These are phyloP conservation scores for Kentomonas sorsogonicus DNA, from an alignment of 208 protist species.

Conservation along the genomic window DNA sequence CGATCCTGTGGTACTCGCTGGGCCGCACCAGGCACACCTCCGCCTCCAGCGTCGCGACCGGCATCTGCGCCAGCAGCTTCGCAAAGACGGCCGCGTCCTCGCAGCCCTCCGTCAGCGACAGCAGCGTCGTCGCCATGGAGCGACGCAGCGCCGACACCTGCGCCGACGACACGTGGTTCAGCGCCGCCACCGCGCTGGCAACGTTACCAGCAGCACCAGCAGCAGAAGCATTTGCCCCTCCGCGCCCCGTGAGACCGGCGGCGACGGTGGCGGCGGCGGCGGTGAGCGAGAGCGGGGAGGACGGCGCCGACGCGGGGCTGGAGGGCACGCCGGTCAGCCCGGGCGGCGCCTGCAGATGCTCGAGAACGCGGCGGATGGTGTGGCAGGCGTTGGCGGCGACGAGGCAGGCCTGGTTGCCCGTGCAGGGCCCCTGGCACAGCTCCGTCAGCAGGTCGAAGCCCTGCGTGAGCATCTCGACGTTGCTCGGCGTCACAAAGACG, in stretches of 20 bases:
- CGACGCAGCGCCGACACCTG: constrained; percentile 42
- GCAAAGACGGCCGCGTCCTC: constrained; percentile 33
- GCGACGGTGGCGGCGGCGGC: no score
- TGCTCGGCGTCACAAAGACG: constrained; percentile 40
- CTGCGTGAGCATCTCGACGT: constrained; percentile 38
- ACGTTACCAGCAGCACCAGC: not conserved
- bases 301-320: no score
- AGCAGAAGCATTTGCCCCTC: not conserved
- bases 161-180: not conserved
- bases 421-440: constrained; percentile 89
- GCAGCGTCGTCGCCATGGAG: constrained; percentile 46
- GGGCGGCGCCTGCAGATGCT: no score
- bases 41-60: constrained; percentile 35
- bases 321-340: no score
- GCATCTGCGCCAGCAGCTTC: constrained; percentile 51
- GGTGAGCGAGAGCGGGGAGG: constrained; percentile 13
- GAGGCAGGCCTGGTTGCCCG: constrained; percentile 74
- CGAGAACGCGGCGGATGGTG: constrained; percentile 30
- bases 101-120: constrained; percentile 73
- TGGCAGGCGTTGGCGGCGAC: constrained; percentile 50
- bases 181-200: not conserved
- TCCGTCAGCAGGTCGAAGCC: constrained; percentile 86
- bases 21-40: constrained; percentile 35
- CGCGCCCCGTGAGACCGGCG: constrained; percentile 3
- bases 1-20: constrained; percentile 25